Evolutionary conservation across 2,329 filamentous ascomycete species (phyloP).

Genomic region (Penicillium paneum): DNA sequence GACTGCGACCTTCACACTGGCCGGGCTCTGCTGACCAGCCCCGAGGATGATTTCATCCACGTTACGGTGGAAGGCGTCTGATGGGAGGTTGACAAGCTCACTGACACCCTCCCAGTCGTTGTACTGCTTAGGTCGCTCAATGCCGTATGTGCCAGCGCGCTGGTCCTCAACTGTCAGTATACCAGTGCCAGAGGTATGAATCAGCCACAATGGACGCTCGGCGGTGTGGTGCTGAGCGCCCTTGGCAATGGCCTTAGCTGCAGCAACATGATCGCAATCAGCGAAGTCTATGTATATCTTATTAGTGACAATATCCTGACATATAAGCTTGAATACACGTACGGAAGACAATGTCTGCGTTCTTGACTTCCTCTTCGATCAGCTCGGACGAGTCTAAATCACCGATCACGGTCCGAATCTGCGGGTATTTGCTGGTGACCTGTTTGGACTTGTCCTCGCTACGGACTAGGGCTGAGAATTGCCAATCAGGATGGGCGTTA

Average conservation of each 20-base stretch:
- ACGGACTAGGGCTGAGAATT: slow-evolving; percentile 45
- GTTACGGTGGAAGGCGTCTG: slow-evolving; percentile 40
- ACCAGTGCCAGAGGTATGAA: slow-evolving; percentile 47
- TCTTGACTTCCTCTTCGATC: slow-evolving; percentile 45
- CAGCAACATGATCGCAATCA: slow-evolving; percentile 44
- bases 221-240: slow-evolving; percentile 37
- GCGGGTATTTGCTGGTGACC: slow-evolving; percentile 40
- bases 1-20: slow-evolving; percentile 37
- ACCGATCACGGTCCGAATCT: slow-evolving; percentile 43
- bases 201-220: slow-evolving; percentile 39
- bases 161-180: slow-evolving; percentile 45
- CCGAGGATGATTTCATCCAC: slow-evolving; percentile 42
- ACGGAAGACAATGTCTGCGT: slow-evolving; percentile 49
- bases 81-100: slow-evolving; percentile 42
- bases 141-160: slow-evolving; percentile 38
- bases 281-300: slow-evolving; percentile 33
- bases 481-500: slow-evolving; percentile 48
- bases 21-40: slow-evolving; percentile 23
- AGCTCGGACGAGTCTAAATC: slow-evolving; percentile 42
- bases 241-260: slow-evolving; percentile 42
- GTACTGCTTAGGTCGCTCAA: slow-evolving; percentile 44
- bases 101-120: slow-evolving; percentile 47
- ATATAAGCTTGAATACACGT: slow-evolving; percentile 13
- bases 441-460: slow-evolving; percentile 43
- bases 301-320: background rate